These are phyloP conservation scores for Xylariaceae sp. DNA, from an alignment of 2,329 filamentous ascomycete species.

Conservation along the genomic window DNA sequence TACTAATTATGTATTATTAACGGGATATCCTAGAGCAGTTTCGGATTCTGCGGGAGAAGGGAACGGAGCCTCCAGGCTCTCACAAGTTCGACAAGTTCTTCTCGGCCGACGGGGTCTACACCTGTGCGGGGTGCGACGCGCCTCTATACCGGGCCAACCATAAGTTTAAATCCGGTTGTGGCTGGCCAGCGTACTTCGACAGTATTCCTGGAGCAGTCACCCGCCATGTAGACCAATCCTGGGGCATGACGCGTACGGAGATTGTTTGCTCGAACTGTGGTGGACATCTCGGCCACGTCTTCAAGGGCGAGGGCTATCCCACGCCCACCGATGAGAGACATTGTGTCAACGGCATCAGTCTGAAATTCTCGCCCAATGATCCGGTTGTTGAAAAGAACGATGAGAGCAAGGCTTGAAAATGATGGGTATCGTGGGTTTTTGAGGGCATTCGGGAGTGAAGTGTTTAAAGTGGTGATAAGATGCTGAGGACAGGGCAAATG, in stretches of 20 bases:
- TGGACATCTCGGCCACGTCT: slow-evolving; percentile 85
- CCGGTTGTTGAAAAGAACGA: slow-evolving; percentile 43
- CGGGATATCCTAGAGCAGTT: slow-evolving; percentile 71
- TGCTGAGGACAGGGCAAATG: not conserved
- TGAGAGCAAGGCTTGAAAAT: slow-evolving; percentile 35
- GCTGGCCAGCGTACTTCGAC: slow-evolving; percentile 98
- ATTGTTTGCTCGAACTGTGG: slow-evolving; percentile 95
- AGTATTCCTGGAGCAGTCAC: slow-evolving; percentile 86
- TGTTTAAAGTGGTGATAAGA: not conserved
- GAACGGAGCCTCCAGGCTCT: slow-evolving; percentile 75
- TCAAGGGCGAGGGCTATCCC: slow-evolving; percentile 78
- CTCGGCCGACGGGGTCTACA: slow-evolving; percentile 71
- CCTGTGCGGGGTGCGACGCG: slow-evolving; percentile 77
- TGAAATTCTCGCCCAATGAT: slow-evolving; percentile 72
- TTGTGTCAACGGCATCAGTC: slow-evolving; percentile 89
- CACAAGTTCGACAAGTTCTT: slow-evolving; percentile 87
- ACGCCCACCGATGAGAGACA: slow-evolving; percentile 94
- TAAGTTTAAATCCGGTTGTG: slow-evolving; percentile 95
- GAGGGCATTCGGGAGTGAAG: not conserved
- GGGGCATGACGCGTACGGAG: slow-evolving; percentile 84
- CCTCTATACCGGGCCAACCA: slow-evolving; percentile 89
- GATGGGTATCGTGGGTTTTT: not conserved
- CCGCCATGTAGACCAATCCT: slow-evolving; percentile 67
- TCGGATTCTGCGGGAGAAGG: slow-evolving; percentile 84
- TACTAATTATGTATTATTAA: slow-evolving; percentile 4